Evolutionary conservation across 2,329 filamentous ascomycete genomes (phyloP).

Genomic region (Arachnopeziza araneosa): DNA sequence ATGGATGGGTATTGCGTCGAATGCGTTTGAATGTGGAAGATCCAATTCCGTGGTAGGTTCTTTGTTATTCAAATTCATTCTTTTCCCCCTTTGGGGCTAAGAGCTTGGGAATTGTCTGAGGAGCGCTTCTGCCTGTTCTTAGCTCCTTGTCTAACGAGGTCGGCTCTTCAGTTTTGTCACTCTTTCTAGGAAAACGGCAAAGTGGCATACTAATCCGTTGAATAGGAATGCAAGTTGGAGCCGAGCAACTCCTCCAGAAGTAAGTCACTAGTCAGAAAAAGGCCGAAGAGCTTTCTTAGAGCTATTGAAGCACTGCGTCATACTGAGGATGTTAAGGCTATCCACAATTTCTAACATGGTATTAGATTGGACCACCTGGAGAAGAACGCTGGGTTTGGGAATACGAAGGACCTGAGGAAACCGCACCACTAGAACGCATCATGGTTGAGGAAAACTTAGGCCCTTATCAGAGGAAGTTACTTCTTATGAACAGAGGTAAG

Average conservation of each 20-base stretch:
- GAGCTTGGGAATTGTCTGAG: too few species aligned
- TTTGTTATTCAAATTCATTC: too few species aligned
- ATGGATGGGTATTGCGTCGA: conserved; percentile 24
- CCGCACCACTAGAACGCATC: conserved; percentile 36
- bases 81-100: too few species aligned
- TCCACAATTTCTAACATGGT: neutral
- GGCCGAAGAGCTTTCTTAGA: neutral
- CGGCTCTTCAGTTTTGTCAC: too few species aligned
- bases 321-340: neutral
- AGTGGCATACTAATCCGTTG: too few species aligned
- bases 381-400: conserved; percentile 48
- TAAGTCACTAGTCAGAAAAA: neutral
- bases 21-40: conserved; percentile 21
- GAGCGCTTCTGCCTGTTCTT: too few species aligned
- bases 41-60: conserved; percentile 31
- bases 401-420: conserved; percentile 40
- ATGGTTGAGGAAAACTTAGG: conserved; percentile 50
- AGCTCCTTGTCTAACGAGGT: too few species aligned
- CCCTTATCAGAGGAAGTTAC: conserved; percentile 45
- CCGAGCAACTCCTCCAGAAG: conserved; percentile 21
- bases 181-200: too few species aligned
- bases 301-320: neutral
- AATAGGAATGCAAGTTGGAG: conserved; percentile 20
- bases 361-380: conserved; percentile 27
- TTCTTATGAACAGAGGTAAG: conserved; percentile 35